Base-by-base conservation (phyloP, 331 rosid species). In the Ulmus americana region DNA sequence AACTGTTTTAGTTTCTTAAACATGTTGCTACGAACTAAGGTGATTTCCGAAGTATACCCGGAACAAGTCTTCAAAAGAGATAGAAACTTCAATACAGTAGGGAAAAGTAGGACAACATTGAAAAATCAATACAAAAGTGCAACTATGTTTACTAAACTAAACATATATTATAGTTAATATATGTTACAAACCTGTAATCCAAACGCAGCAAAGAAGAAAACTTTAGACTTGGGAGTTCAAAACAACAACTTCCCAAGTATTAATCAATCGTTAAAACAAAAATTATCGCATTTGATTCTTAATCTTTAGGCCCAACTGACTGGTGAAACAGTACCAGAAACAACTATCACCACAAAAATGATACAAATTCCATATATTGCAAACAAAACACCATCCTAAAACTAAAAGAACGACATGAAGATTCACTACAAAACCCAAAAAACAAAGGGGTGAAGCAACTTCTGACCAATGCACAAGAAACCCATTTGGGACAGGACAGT, bases 401-500 rank as follows among this genome's bases (percentile, higher is more conserved):
- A 28, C 35, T 2, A 28, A 28, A 28, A 28, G 35, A 28, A 28
- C 35, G 35, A 28, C 35, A 28, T 28, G 1, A 20, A 20, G 22
- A 20, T 20, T 20, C 22, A 20, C 22, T 20, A 20, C 22, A 20
- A 20, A 20, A 20, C 22, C 6, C 18, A 43, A 6, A 59, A 69
- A 41, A 35, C 47, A 54, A 28, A 15, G 35, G 35, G 35, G 35
- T 28, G 35, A 28, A 28, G 35, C 35, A 28, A 28, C 3, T 28
- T 28, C 35, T 28, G 35, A 28, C 35, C 35, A 28, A 28, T 2
- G 35, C 35, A 28, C 35, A 28, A 28, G 35, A 28, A 53, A 46
- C 51, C 48, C 54, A 61, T 59, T 47, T 40, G 64, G 38, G 40
- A 62, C 65, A 70, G 8, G 44, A 11, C 3, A 48, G 40, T 0